Evolutionary conservation across 129 eudicot genomes (phyloP).

Genomic region (Flaveria robusta): DNA sequence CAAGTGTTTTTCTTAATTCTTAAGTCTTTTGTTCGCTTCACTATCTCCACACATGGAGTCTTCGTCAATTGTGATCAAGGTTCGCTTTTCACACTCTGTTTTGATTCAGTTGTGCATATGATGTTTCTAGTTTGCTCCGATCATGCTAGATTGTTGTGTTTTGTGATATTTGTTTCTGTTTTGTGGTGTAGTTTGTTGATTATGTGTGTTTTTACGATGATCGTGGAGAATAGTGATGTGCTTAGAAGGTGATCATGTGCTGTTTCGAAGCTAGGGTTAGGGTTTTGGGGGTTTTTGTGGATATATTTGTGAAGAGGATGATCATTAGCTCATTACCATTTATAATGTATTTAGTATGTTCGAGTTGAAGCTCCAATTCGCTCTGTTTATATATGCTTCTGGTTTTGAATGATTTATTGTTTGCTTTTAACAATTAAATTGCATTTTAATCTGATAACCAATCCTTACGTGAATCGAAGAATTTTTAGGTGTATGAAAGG

Average conservation of each 20-base stretch:
- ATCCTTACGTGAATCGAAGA: constrained; percentile 2
- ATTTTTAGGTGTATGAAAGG: background rate
- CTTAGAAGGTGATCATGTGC: background rate
- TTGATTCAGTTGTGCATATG: background rate
- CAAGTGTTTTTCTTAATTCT: background rate
- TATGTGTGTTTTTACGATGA: constrained; percentile 3
- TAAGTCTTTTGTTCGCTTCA: constrained; percentile 23
- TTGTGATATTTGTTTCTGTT: background rate
- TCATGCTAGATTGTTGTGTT: background rate
- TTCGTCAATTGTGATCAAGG: constrained; percentile 41
- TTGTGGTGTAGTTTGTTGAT: constrained; percentile 1
- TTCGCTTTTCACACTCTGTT: background rate
- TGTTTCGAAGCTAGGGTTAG: constrained; percentile 34
- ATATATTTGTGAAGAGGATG: background rate
- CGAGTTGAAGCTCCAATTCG: background rate
- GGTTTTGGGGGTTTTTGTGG: background rate
- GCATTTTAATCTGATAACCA: background rate
- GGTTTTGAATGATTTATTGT: background rate
- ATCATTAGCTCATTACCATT: background rate
- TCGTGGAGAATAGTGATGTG: background rate
- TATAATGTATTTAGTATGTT: background rate
- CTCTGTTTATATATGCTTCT: background rate
- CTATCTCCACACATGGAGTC: constrained; percentile 34
- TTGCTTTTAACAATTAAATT: background rate
- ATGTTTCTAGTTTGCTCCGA: background rate